These are phyloP conservation scores for Fraxinus sp. DNA, from an alignment of 305 asterid species.

Conservation along the genomic window DNA sequence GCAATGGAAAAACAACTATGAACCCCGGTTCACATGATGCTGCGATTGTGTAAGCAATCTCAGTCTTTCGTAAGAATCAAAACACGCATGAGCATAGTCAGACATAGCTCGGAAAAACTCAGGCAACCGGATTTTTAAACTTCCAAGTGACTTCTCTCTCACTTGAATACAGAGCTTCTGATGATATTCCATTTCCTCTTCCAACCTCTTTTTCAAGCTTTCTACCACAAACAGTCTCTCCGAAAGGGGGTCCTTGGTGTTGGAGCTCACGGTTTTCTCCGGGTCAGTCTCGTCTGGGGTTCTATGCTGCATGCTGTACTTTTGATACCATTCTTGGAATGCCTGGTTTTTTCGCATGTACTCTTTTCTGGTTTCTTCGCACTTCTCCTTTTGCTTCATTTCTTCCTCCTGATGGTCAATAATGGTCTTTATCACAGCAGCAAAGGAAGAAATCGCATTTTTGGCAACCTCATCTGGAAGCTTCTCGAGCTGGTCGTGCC, in stretches of 20 bases:
- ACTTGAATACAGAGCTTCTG: slow-evolving; percentile 74
- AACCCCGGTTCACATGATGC: slow-evolving; percentile 34
- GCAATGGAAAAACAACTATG: slow-evolving; percentile 3
- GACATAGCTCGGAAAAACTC: slow-evolving; percentile 82
- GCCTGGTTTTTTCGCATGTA: slow-evolving; percentile 65
- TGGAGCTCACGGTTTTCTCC: slow-evolving; percentile 35
- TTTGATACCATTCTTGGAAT: slow-evolving; percentile 84
- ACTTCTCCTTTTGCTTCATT: slow-evolving; percentile 82
- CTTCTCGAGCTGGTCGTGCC: slow-evolving; percentile 88
- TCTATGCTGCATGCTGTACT: slow-evolving; percentile 47
- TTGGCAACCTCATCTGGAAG: slow-evolving; percentile 87
- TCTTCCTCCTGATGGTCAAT: slow-evolving; percentile 77
- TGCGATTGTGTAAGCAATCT: slow-evolving; percentile 47
- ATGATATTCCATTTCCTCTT: slow-evolving; percentile 71
- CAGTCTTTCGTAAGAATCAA: slow-evolving; percentile 57
- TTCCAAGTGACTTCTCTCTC: slow-evolving; percentile 79
- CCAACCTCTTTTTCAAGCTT: slow-evolving; percentile 64
- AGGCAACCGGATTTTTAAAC: slow-evolving; percentile 71
- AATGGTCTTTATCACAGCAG: slow-evolving; percentile 77
- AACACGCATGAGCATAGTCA: slow-evolving; percentile 69
- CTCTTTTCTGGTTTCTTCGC: slow-evolving; percentile 76
- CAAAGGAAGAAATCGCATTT: slow-evolving; percentile 69
- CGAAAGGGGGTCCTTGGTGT: slow-evolving; percentile 54
- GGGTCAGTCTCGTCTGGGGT: slow-evolving; percentile 46
- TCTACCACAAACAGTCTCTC: slow-evolving; percentile 76